Base-by-base conservation (phyloP, 805 yeast genomes). In the Wickerhamiella allomyrinae region DNA sequence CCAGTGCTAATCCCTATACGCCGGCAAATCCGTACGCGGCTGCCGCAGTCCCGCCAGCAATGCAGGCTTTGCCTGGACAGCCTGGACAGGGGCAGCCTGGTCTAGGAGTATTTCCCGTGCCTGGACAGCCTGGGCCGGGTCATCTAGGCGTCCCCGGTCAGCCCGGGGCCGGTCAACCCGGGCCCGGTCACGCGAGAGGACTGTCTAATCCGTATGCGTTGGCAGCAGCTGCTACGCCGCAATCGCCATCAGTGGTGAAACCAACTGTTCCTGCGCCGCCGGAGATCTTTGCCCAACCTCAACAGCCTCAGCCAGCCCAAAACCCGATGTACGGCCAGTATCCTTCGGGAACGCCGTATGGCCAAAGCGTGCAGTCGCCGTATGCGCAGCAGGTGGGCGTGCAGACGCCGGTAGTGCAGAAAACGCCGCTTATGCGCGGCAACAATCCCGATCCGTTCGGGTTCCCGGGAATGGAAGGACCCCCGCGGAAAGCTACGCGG, bases 381-480 rank as follows among this genome's bases (percentile, higher is more conserved):
- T n/a, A n/a, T n/a, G n/a, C n/a, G n/a, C n/a, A n/a, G n/a, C n/a
- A n/a, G n/a, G n/a, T n/a, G n/a, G 42, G 20, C 42, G 41, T 23
- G 41, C 45, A 14, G 29, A 34, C 20, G 37, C 42, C 34, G 31
- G 37, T 8, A 19, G 29, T 39, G 40, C 34, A 19, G 40, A 40
- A 34, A 36, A 39, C 33, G 34, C 37, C 15, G 19, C 43, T 22
- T 24, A 22, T 36, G 39, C 27, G 36, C 40, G 37, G 29, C 37
- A 38, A 20, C 20, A 46, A 49, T 22, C 47, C 50, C 7, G 51
- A 49, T 20, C 53, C 53, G n/a, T 50, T 46, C 34, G 53, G 53
- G 23, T 49, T 50, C 42, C 52, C 52, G 1, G 53, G 42, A 3
- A 15, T 42, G 29, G 23, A n/a, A 10, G 34, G 34, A 21, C 20